These are phyloP conservation scores for Tricholoma flavovirens DNA, from an alignment of 768 basidiomycete genomes.

Conservation along the genomic window DNA sequence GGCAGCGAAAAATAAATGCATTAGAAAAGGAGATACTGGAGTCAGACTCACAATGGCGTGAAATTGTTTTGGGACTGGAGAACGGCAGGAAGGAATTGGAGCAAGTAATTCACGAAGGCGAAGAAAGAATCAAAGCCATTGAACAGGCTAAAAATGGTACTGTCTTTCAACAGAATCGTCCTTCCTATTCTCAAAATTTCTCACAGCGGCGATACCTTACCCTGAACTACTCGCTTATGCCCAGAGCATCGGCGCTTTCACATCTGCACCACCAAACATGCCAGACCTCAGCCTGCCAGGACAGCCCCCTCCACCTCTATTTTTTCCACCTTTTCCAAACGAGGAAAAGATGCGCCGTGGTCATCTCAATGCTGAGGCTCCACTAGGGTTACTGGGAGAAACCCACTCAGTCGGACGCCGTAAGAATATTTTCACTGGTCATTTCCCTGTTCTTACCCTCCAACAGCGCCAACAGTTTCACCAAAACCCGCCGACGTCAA, in stretches of 20 bases:
- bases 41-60: slow-evolving; percentile 62
- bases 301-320: slow-evolving; percentile 69
- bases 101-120: slow-evolving; percentile 67
- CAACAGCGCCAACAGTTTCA: slow-evolving; percentile 54
- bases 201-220: slow-evolving; percentile 69
- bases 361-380: slow-evolving; percentile 72
- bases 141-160: slow-evolving; percentile 67
- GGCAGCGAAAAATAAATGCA: slow-evolving; percentile 67
- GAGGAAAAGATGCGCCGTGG: slow-evolving; percentile 89
- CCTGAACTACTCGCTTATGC: slow-evolving; percentile 81
- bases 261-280: slow-evolving; percentile 86
- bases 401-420: slow-evolving; percentile 76
- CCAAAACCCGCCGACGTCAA: slow-evolving; percentile 45
- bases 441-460: slow-evolving; percentile 7
- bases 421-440: slow-evolving; percentile 27
- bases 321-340: slow-evolving; percentile 89
- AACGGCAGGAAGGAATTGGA: slow-evolving; percentile 66
- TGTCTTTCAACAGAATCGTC: slow-evolving; percentile 7
- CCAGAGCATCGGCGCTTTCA: slow-evolving; percentile 79
- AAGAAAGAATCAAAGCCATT: slow-evolving; percentile 63
- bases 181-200: background rate
- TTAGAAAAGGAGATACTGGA: slow-evolving; percentile 66
- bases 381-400: slow-evolving; percentile 72
- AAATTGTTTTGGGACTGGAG: slow-evolving; percentile 60
- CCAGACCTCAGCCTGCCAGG: slow-evolving; percentile 66